Base-by-base conservation (phyloP, 2,329 filamentous ascomycete genomes). In the Ceratocystis ficicola region DNA sequence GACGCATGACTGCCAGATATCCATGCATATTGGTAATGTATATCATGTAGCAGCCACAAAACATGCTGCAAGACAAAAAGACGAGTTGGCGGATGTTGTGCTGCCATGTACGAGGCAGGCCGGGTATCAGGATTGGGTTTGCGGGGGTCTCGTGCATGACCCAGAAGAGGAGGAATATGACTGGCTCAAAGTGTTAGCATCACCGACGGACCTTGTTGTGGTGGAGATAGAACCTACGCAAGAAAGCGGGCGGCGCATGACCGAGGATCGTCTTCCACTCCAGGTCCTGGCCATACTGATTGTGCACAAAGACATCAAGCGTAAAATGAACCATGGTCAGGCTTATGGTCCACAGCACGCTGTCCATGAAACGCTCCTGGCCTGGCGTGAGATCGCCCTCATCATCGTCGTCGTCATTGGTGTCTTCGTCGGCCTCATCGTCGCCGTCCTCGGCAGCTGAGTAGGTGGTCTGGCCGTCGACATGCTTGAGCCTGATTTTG, bases 1-100 rank as follows among this genome's bases (percentile, higher is more conserved):
- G 86, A 77, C 96, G 95, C 90, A 97, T 92, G 22, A 95, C 86
- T 5, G 88, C 88, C 70, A 95, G 85, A 72, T 96, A 97, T 3
- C 87, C 84, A 69, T 86, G 83, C 36, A 79, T 81, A 72, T 96
- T 97, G 30, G 88, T 90, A 64, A 92, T 84, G 70, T 89, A 80
- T 62, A 97, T 86, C 69, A 96, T 78, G 74, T 90, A 92, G 75
- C 86, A 89, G 1, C 94, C 94, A 0, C 84, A 78, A 8, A 72
- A 74, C 6, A 86, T 75, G 69, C 86, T 85, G 28, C 80, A 77
- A 17, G 72, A 72, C 68, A 90, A 81, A 77, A 93, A 94, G 64
- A 89, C 74, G 17, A 75, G 66, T 69, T 86, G 84, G 48, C 81
- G 80, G 44, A 83, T 72, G n/a, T 73, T 71, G 5, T 75, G 70